Base-by-base conservation (phyloP, 1,284 basidiomycete genomes). In the Porodaedalea pini region DNA sequence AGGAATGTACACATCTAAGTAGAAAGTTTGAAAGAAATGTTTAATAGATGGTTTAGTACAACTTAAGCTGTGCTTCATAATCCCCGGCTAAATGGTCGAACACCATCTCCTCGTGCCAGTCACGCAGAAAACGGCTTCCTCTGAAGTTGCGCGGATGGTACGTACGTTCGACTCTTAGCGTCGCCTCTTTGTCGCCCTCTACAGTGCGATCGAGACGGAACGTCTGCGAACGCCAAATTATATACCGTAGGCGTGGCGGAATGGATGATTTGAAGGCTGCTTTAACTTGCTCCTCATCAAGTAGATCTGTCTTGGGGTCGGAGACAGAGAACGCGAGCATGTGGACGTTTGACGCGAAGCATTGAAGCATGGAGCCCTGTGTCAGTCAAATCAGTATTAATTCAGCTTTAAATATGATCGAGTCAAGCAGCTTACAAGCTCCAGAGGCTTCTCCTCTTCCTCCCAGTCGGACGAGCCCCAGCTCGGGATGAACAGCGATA, bases 51-150 rank as follows among this genome's bases (percentile, higher is more conserved):
- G 29, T 34, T 13, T 34, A 47, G n/a, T 31, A 45, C 21, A 45
- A 27, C 41, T 23, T 25, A 36, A 55, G 43, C 17, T 55, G 29
- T 23, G 31, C 31, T 25, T 50, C 54, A 41, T 43, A 50, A 56
- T 56, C 34, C 29, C 23, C 23, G 15, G 29, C 15, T 8, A 41
- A 15, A 43, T 58, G 57, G 5, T 59, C 52, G 13, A 55, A 51
- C 4, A 45, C 52, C 52, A 55, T 59, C n/a, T 59, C 53, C 13
- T 59, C 57, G 25, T 54, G 53, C 57, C 53, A 55, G 23, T 59
- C 53, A 11, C 53, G 23, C 29, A 54, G 23, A 17, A 27, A 55
- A 4, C 17, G 37, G 39, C 31, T 41, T 4, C 48, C 47, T n/a
- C 57, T 21, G 29, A 31, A 44, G 23, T 55, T 55, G 17, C 47